Evolutionary conservation across 306 rosid species (phyloP), one percentile per base, ranked within the genome.

Genomic region (Parietaria judaica): DNA sequence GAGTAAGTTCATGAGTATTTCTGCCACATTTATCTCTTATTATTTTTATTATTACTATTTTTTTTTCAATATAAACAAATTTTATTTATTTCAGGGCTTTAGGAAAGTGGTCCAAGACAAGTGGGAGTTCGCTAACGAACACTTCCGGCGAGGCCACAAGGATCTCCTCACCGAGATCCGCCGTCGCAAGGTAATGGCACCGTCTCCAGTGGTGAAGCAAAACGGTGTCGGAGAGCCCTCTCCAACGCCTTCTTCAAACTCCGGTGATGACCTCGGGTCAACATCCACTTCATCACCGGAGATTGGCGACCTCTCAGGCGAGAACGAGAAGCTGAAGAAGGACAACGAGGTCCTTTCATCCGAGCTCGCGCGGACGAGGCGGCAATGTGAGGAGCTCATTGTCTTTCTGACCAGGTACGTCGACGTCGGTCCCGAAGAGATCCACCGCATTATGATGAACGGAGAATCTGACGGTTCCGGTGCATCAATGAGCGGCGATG

Each of bases 101-200:
- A 73, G 94, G 14, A 94, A 94, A 71, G 86, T 71, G 0, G 99
- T 81, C 11, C 90, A 90, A 14, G 99, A 94, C 76, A 86, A 88
- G 76, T 94, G 99, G 99, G 99, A 94, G 68, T 94, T 94, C 65
- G 87, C 95, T 3, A 94, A 86, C 76, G 94, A 94, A 36, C 35
- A 94, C 51, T 94, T 94, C 84, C 82, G 66, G 45, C 85, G 81
- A 51, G 94, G 83, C 2, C 69, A 84, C 36, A 82, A 74, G 53
- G 83, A 84, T 48, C 90, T 88, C 5, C 90, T 94, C 66, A 4
- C 75, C 1, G 68, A 69, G 15, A 86, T 94, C 47, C 89, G 87
- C 1, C 99, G 99, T 14, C 94, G 99, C 41, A 94, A 88, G 65
- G 36, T 80, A 0, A 72, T 55, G 37, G 3, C 65, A 0, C 48